Base-by-base conservation (phyloP, 345 rosid species). In the Citrus maxima region DNA sequence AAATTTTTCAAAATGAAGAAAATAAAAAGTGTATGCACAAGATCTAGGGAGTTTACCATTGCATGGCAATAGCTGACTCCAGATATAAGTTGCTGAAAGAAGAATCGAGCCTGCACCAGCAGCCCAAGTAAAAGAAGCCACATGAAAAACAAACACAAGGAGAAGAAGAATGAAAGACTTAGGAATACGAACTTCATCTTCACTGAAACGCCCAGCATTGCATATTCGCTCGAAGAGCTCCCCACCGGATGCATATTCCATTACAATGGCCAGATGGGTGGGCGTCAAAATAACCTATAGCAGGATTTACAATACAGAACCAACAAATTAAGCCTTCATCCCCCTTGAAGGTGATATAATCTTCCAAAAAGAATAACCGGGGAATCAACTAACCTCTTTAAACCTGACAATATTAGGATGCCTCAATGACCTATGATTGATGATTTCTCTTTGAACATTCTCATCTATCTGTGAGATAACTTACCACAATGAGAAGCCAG, bases 231-330 rank as follows among this genome's bases (percentile, higher is more conserved):
- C 97, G 2, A 92, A 95, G 40, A 93, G 95, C 78, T 94, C 98
- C 76, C 99, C 99, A 7, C 99, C 97, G 71, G 97, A 89, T 37
- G 97, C 98, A 86, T 89, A 96, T 74, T 96, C 99, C 99, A 96
- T 96, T 68, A 88, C 92, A 78, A 96, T 96, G 67, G 98, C 98
- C 73, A 96, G 80, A 89, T 96, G 99, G 25, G 97, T 91, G 37
- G 99, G 99, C 25, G 99, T 94, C 77, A 96, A 88, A 67, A 92
- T 85, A 61, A 96, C 89, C 98, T 95, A 77, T 51, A 76, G 72
- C 24, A 67, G 70, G 16, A 56, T 56, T 27, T 67, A 76, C 22
- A 69, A 56, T 28, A 35, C 12, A 38, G 18, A 38, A 74, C 58
- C 3, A 24, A 22, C 34, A 58, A 22, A 79, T 73, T 37, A 74